Evolutionary conservation across 345 rosid species (phyloP).

Genomic region (Gynandropsis gynandra): DNA sequence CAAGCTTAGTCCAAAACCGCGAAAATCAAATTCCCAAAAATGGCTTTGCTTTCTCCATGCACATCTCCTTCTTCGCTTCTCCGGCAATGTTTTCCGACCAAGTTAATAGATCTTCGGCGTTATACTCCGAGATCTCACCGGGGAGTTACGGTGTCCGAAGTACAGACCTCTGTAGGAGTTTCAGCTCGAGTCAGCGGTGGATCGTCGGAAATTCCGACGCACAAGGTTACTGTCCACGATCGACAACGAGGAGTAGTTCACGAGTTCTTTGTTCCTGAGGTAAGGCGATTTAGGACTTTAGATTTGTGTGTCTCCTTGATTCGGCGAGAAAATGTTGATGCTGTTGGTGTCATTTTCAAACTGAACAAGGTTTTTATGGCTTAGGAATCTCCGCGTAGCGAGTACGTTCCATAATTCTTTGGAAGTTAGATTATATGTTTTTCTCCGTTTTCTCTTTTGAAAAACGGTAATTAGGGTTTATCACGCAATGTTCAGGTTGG

Average conservation of each 20-base stretch:
- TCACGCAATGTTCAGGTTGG: too few species aligned
- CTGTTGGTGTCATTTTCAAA: not conserved
- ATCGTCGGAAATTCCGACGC: slow-evolving; percentile 44
- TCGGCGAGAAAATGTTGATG: slow-evolving; percentile 6
- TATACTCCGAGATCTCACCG: slow-evolving; percentile 26
- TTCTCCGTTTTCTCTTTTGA: too few species aligned
- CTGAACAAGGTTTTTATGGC: not conserved
- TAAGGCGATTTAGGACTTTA: slow-evolving; percentile 6
- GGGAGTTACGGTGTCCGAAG: slow-evolving; percentile 36
- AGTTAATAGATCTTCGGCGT: not conserved
- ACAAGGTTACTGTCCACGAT: slow-evolving; percentile 84
- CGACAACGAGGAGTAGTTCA: slow-evolving; percentile 72
- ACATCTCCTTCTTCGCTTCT: slow-evolving; percentile 27
- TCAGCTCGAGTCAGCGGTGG: slow-evolving; percentile 23
- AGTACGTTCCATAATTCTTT: not conserved
- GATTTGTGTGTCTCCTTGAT: slow-evolving; percentile 9
- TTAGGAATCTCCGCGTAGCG: not conserved
- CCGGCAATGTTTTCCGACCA: slow-evolving; percentile 15
- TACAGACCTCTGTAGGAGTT: slow-evolving; percentile 38
- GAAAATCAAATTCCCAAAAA: slow-evolving; percentile 19
- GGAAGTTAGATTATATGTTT: not conserved
- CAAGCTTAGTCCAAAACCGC: slow-evolving; percentile 23
- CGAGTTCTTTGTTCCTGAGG: slow-evolving; percentile 90
- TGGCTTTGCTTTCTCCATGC: slow-evolving; percentile 46
- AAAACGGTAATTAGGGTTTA: not conserved